These are phyloP conservation scores for Xylaria sp. DNA, from an alignment of 2,329 filamentous ascomycete genomes.

Conservation along the genomic window DNA sequence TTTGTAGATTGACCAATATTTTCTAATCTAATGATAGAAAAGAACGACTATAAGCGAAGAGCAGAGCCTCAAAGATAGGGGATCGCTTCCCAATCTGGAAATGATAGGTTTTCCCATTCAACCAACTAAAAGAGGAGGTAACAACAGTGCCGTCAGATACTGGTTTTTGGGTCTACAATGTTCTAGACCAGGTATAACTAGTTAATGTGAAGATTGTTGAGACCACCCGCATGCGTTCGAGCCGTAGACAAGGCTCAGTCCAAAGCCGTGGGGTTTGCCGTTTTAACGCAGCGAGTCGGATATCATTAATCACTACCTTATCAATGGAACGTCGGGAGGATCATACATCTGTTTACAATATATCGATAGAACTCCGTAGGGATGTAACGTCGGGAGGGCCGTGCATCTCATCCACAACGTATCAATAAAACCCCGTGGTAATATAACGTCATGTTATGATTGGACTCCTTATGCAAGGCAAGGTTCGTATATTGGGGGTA, in stretches of 20 bases:
- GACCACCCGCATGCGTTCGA: background rate
- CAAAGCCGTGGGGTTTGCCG: background rate
- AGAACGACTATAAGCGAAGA: background rate
- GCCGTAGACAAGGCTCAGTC: background rate
- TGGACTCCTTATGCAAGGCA: no score
- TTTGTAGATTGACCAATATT: background rate
- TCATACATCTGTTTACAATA: no score
- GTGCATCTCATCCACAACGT: background rate
- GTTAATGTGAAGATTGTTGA: background rate
- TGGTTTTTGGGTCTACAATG: background rate
- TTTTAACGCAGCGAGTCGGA: background rate
- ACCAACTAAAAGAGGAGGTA: background rate
- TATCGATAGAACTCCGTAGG: no score
- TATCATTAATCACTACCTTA: background rate
- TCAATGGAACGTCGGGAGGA: background rate
- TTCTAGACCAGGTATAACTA: background rate
- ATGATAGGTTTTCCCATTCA: background rate
- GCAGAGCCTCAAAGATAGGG: background rate
- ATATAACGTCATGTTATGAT: no score
- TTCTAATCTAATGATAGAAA: background rate
- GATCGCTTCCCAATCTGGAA: background rate
- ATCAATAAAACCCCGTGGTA: no score
- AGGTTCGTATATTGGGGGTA: no score
- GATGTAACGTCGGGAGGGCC: background rate
- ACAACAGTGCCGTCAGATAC: background rate